Percentiles rank a stretch among this genome's conserved stretches.
phyloP scores from a whole-genome alignment of 2,329 filamentous ascomycete species.

The Cladophialophora psammophila region DNA sequence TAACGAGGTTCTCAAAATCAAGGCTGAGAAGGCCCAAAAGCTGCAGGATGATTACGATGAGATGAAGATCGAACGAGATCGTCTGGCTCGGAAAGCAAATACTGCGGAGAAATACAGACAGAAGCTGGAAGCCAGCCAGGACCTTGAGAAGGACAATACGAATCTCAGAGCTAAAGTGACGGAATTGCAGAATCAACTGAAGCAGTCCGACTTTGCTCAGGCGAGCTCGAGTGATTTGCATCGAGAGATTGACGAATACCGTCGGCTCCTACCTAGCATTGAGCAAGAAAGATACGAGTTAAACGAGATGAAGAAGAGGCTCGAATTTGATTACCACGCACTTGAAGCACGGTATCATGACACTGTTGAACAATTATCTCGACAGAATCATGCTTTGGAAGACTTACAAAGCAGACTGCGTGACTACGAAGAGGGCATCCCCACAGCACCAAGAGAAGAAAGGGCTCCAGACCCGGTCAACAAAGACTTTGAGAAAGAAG shows the following conservation, averaged over 20 bases:
- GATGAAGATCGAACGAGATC: conserved; percentile 56
- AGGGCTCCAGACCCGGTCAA: conserved; percentile 20
- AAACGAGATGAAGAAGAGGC: conserved; percentile 56
- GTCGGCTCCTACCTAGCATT: conserved; percentile 54
- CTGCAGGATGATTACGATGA: conserved; percentile 59
- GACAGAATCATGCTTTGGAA: conserved; percentile 40
- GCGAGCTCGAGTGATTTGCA: conserved; percentile 38
- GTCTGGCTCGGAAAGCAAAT: conserved; percentile 57
- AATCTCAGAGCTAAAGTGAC: conserved; percentile 55
- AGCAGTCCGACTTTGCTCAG: conserved; percentile 52
- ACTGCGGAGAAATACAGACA: conserved; percentile 59
- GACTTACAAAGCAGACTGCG: conserved; percentile 39
- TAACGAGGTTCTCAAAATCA: conserved; percentile 53
- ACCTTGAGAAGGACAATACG: conserved; percentile 58
- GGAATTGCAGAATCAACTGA: conserved; percentile 56
- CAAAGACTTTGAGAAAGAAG: conserved; percentile 36
- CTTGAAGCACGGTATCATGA: conserved; percentile 54
- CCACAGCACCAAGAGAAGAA: conserved; percentile 21
- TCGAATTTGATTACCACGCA: conserved; percentile 58
- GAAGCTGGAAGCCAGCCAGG: conserved; percentile 57
- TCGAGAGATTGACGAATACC: conserved; percentile 47
- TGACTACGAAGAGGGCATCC: conserved; percentile 38
- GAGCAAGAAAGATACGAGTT: conserved; percentile 58
- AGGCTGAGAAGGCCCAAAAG: conserved; percentile 53
- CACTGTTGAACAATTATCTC: conserved; percentile 50